Evolutionary conservation across 164 flowering plant genomes (phyloP), one percentile per base, ranked within the genome.

Genomic region (Vitis rotundifolia): DNA sequence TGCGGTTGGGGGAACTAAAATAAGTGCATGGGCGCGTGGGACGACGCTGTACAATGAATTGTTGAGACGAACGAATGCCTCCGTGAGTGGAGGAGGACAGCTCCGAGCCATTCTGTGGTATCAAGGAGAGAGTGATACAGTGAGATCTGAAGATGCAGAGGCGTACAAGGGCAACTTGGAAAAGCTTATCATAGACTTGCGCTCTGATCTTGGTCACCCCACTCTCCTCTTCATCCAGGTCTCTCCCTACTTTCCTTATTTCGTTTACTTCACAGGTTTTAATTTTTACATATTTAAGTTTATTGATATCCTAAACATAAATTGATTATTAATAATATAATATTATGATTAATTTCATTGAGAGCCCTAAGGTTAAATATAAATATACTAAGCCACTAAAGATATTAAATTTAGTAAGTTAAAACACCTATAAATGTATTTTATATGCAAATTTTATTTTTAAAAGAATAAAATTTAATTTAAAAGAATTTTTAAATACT

Each of bases 71-170:
- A 68, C 77, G 1, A 47, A 8, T 0, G 78, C 44, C 15, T 70
- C 83, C 1, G 28, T 60, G 56, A 53, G 15, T n/a, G 59, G 14
- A 1, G 80, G 80, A 1, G 87, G 85, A 2, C 53, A 1, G 16
- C 68, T 81, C 4, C 13, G 74, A 28, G 82, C 76, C 2, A 11
- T 84, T n/a, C 37, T 84, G 54, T 79, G 87, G 87, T 84, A 73
- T 47, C 87, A 84, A 50, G 87, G 87, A 4, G 85, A 84, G 79
- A 76, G 80, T 15, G 83, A 84, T 31, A 78, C 85, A 3, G 54
- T n/a, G 13, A 26, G 3, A 0, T 47, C 0, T 8, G 59, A 31
- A 11, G 77, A 75, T 50, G 84, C 83, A 6, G 63, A 68, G 16
- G 58, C 60, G 1, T 82, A 80, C 51, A 75, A 62, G 49, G 70